phyloP scores from a whole-genome alignment of 2,329 filamentous ascomycete species.

The Penicillium sp. region DNA sequence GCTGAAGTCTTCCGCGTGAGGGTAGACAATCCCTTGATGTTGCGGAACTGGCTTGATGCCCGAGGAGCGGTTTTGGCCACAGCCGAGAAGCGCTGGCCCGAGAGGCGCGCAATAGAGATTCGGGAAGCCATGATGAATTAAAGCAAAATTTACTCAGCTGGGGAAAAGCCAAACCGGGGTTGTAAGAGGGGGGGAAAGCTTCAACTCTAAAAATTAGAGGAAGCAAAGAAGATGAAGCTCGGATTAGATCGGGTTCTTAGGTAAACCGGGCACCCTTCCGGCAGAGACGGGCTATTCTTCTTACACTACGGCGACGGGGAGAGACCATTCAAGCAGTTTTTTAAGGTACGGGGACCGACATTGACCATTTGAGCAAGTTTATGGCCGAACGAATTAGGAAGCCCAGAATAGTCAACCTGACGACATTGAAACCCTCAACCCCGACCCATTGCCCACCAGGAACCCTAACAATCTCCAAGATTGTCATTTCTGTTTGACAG shows the following conservation, averaged over 20 bases:
- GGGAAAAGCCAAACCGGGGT: background rate
- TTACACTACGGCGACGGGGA: slow-evolving; percentile 16
- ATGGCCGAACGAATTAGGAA: slow-evolving; percentile 21
- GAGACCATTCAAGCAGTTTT: slow-evolving; percentile 26
- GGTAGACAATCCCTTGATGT: slow-evolving; percentile 29
- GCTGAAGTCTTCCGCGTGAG: slow-evolving; percentile 20
- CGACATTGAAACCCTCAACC: slow-evolving; percentile 7
- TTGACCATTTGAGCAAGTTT: slow-evolving; percentile 26
- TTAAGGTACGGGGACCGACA: slow-evolving; percentile 16
- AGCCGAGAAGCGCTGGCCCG: slow-evolving; percentile 32
- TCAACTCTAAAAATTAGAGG: slow-evolving; percentile 1
- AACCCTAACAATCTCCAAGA: slow-evolving; percentile 5
- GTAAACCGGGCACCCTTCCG: slow-evolving; percentile 9
- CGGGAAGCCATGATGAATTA: slow-evolving; percentile 39
- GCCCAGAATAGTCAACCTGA: slow-evolving; percentile 25
- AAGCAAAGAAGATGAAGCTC: slow-evolving; percentile 6
- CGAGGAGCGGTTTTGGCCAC: slow-evolving; percentile 29
- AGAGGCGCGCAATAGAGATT: slow-evolving; percentile 37
- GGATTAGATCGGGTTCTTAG: slow-evolving; percentile 10
- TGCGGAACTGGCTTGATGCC: slow-evolving; percentile 25
- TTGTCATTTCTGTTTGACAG: background rate
- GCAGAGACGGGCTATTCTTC: slow-evolving; percentile 9
- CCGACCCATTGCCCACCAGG: slow-evolving; percentile 5
- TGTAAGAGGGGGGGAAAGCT: background rate
- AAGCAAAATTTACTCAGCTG: background rate